Percentiles rank a stretch among this genome's conserved stretches.
These are phyloP conservation scores for Pueraria montana DNA, from an alignment of 306 rosid species.

Conservation along the genomic window DNA sequence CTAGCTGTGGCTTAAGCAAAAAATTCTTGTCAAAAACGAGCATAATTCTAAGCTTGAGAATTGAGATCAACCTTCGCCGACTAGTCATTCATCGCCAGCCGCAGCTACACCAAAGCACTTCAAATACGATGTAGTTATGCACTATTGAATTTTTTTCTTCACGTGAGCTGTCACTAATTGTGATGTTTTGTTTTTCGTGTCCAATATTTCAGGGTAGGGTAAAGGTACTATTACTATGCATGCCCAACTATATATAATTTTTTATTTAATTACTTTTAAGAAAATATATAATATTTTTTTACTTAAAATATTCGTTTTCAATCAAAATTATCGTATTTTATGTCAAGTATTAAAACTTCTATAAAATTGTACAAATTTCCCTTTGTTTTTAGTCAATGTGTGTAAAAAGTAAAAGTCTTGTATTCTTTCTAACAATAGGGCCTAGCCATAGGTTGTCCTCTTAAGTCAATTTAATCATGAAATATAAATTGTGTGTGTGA, in stretches of 20 bases:
- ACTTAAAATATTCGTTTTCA: neutral
- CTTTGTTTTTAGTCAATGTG: neutral
- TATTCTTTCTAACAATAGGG: neutral
- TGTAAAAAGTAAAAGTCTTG: neutral
- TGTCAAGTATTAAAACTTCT: neutral
- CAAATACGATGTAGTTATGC: slow-evolving; percentile 7
- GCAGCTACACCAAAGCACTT: slow-evolving; percentile 14
- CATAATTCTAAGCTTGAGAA: neutral
- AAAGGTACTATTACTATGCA: neutral
- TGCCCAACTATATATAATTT: neutral
- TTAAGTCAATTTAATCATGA: neutral
- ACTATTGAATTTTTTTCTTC: neutral
- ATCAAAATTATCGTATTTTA: neutral
- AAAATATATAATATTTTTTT: neutral
- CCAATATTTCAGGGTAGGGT: neutral
- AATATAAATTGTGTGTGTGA: neutral
- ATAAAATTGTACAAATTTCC: neutral
- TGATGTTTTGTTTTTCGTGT: slow-evolving; percentile 24
- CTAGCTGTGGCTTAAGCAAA: too few species aligned
- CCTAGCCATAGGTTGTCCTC: neutral
- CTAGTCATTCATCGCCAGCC: neutral
- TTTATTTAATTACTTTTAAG: neutral
- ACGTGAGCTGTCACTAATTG: slow-evolving; percentile 21
- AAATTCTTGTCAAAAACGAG: too few species aligned
- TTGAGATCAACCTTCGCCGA: slow-evolving; percentile 2